A percentile compares a stretch with the other conserved stretches of the same genome.
phyloP scores from a whole-genome alignment of 495 filamentous ascomycete genomes.

The Lasiosphaeria hispida region DNA sequence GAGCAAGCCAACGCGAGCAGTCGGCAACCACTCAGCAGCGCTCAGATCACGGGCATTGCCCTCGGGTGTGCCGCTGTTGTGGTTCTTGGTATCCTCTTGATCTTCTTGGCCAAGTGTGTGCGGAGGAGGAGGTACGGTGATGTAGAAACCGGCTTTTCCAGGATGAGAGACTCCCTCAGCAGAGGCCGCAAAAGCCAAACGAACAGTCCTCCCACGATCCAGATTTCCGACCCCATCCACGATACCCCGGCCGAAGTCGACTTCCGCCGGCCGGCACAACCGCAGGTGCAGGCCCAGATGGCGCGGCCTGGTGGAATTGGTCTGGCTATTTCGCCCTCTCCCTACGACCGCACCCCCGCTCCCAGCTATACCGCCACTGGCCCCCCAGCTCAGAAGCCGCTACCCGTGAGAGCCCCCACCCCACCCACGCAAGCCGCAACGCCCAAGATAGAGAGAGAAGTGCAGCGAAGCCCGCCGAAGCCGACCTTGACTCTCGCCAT shows the following conservation, averaged over 20 bases:
- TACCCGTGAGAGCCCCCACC: constrained; percentile 19
- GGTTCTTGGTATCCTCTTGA: constrained; percentile 35
- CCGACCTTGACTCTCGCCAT: constrained; percentile 36
- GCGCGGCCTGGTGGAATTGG: constrained; percentile 36
- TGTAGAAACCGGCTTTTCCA: constrained; percentile 39
- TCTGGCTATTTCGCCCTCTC: constrained; percentile 36
- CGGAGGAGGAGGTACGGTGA: constrained; percentile 35
- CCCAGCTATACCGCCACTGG: neutral
- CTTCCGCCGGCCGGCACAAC: constrained; percentile 27
- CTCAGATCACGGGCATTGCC: constrained; percentile 47
- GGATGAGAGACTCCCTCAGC: constrained; percentile 35
- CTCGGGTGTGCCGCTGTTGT: constrained; percentile 43
- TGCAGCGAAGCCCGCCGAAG: constrained; percentile 26
- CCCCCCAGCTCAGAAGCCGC: neutral
- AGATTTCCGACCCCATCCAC: constrained; percentile 38
- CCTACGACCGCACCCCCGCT: neutral
- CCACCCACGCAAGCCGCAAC: constrained; percentile 23
- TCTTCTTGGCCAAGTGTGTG: constrained; percentile 42
- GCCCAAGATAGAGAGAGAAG: constrained; percentile 8
- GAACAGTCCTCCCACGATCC: constrained; percentile 14
- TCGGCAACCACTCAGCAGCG: constrained; percentile 27
- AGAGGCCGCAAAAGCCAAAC: constrained; percentile 19
- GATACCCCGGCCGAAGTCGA: constrained; percentile 23
- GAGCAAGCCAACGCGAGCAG: constrained; percentile 1
- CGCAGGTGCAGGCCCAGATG: constrained; percentile 17